These are phyloP conservation scores for Solanum pimpinellifolium DNA, from an alignment of 257 asterid species.

Conservation along the genomic window DNA sequence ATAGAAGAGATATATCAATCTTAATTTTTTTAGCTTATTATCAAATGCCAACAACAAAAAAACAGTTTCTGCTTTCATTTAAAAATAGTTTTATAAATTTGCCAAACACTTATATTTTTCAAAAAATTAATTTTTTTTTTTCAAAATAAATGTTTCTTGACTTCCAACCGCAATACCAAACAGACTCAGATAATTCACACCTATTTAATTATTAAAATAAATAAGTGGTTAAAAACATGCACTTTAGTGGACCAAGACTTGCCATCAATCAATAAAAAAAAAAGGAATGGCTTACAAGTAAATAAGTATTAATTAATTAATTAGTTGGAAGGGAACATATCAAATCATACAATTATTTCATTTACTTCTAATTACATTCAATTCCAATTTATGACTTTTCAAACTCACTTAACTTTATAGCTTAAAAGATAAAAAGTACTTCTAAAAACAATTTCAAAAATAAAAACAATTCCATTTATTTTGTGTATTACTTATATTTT, in stretches of 20 bases:
- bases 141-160: rapidly evolving
- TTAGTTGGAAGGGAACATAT: not conserved
- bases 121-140: no score
- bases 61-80: no score
- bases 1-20: no score
- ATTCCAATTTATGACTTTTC: not conserved
- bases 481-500: not conserved
- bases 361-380: not conserved
- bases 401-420: not conserved
- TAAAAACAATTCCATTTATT: not conserved
- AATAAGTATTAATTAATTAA: not conserved
- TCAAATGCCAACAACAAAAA: no score
- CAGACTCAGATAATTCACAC: no score
- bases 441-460: not conserved
- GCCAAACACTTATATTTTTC: no score
- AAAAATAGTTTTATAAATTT: no score
- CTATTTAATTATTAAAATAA: not conserved
- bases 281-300: not conserved
- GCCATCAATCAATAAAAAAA: not conserved
- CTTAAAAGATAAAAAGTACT: not conserved
- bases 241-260: not conserved
- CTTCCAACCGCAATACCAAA: no score
- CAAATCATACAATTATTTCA: not conserved
- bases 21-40: no score
- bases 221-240: not conserved